These are phyloP conservation scores for Alliaria petiolata DNA, from an alignment of 345 rosid species.

Conservation along the genomic window DNA sequence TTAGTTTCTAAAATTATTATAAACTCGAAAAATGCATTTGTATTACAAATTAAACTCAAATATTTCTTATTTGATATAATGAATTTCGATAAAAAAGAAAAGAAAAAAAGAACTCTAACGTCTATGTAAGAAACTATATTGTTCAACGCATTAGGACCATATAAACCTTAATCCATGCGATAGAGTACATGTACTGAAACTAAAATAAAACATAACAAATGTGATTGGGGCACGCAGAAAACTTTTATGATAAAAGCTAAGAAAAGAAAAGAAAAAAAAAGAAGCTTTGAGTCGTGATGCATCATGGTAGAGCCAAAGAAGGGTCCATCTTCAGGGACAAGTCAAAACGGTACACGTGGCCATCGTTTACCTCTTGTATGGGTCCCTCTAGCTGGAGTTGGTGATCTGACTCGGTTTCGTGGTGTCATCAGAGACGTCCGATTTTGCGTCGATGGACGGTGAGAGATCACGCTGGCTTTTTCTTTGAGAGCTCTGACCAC, in stretches of 20 bases:
- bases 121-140: too few relatives aligned
- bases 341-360: slow-evolving; percentile 14
- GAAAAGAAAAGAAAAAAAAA: not conserved
- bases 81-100: too few relatives aligned
- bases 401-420: slow-evolving; percentile 7
- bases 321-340: slow-evolving; percentile 18
- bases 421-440: slow-evolving; percentile 11
- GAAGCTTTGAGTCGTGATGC: not conserved
- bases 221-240: not conserved
- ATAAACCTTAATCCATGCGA: too few relatives aligned
- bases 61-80: too few relatives aligned
- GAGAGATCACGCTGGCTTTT: slow-evolving; percentile 10
- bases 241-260: not conserved
- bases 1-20: too few relatives aligned
- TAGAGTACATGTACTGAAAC: too few relatives aligned
- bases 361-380: not conserved
- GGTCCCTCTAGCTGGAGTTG: slow-evolving; percentile 13
- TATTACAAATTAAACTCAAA: too few relatives aligned
- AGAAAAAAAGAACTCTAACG: too few relatives aligned
- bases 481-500: slow-evolving; percentile 12
- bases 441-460: slow-evolving; percentile 3
- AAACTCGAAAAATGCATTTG: too few relatives aligned
- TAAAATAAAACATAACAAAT: not conserved
- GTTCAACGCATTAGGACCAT: too few relatives aligned
- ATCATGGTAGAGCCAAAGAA: not conserved